Base-by-base conservation (phyloP, 164 flowering plant genomes). In the Cinnamomum micranthum region DNA sequence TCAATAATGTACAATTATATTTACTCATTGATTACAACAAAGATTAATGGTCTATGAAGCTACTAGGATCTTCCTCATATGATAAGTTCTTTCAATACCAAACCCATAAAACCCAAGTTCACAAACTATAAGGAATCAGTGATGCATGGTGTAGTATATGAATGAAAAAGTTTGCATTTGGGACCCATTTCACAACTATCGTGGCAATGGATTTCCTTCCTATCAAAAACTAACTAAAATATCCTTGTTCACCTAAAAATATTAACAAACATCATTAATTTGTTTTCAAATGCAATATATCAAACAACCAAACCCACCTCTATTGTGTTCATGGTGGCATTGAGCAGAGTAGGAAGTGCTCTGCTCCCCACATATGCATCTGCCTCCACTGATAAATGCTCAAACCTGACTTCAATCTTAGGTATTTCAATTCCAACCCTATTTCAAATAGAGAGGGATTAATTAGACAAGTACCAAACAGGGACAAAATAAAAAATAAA, bases 371-470 rank as follows among this genome's bases (percentile, higher is more conserved):
- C 78, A 75, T 86, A 86, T 10, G 84, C 86, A 67, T 89, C 89
- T 27, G 86, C 95, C 64, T 89, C 86, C 13, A 87, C 77, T 0
- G 86, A 83, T 27, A 91, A 75, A 80, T 86, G 62, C 84, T 91
- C 85, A 50, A 77, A 89, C 52, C 92, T 79, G 15, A 91, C 84
- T 85, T 89, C 93, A 50, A 89, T 81, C 81, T 81, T 89, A 0
- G 95, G 93, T 64, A 82, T 74, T 3, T 85, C 86, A 74, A 91
- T 86, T 25, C 88, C 90, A 50, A 90, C 95, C 81, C 95, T 87
- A 73, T 70, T 67, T 14, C 20, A 64, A 9, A 23, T 11, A 25
- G 2, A 22, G 17, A 11, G 17, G 25, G 19, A 67, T 12, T 17
- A 50, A 70, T 24, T 14, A 50, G 25, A 17, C 33, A 13, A 9